Evolutionary conservation across 208 protist genomes (phyloP), one percentile per base, ranked within the genome.

Genomic region (Wallacemonas sp.): DNA sequence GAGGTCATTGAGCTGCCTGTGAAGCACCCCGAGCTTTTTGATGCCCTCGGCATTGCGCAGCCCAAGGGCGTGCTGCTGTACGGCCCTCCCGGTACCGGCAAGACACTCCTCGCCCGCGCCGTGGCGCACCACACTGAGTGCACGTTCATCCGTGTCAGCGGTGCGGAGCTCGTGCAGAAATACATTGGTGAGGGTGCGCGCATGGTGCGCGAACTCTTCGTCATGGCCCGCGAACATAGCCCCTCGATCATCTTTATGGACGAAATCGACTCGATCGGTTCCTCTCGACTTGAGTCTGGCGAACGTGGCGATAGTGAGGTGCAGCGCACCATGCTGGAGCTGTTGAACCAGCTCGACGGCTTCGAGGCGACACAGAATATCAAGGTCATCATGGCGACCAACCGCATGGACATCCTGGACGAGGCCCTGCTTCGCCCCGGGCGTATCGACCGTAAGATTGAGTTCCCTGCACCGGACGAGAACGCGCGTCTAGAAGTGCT

Each of bases 201-300:
- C 41, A 99, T 99, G 97, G 99, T 99, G 45, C 94, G 98, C 59
- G 98, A 99, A 81, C 89, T 99, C 8, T 99, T 99, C 83, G 97
- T 99, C 36, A 99, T 99, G 98, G 99, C 99, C 3, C 79, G 97
- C 38, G 94, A 99, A 79, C 98, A 99, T 76, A 98, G 98, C 39
- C 99, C 99, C 6, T 99, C 98, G 2, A 99, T 99, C 73, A 99
- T 99, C 69, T 99, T 99, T 80, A 99, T 99, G 98, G 99, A 99
- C 78, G 99, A 99, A 75, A 99, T 99, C 72, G 99, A 99, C 83
- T 98, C 94, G 4, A 99, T 99, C 73, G 99, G 99, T 63, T 94
- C 91, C 9, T 76, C 86, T 5, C 91, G 98, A 32, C 78, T 96
- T 15, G 95, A 99, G 46, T 89, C 83, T 0, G 81, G 83, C 13